A percentile compares a stretch with the other conserved stretches of the same genome.
Evolutionary conservation across 345 rosid species (phyloP).

Genomic region (Capsella bursapastoris): DNA sequence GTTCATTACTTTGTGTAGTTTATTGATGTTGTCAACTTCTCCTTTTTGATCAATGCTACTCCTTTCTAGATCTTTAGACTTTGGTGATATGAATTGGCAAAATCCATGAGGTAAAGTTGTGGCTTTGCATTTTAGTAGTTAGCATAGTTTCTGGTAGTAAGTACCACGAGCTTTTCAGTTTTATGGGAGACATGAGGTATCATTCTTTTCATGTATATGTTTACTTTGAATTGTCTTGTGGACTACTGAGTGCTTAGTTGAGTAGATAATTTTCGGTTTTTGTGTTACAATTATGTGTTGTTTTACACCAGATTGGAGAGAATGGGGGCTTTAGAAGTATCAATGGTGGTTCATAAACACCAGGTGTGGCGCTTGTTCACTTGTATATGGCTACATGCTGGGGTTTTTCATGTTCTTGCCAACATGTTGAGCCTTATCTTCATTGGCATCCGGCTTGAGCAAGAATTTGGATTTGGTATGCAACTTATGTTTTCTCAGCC

Average conservation of each 20-base stretch:
- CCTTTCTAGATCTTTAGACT: conserved; percentile 21
- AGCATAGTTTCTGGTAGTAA: not conserved
- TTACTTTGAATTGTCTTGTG: conserved; percentile 1
- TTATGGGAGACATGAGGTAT: not conserved
- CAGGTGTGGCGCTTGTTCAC: conserved; percentile 85
- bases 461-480: conserved; percentile 93
- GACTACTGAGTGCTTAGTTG: not conserved
- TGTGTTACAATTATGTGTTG: conserved; percentile 12
- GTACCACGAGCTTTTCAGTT: not conserved
- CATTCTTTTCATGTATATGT: not conserved
- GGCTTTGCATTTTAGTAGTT: conserved; percentile 9
- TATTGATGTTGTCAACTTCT: not conserved
- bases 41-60: too few relatives aligned
- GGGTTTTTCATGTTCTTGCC: conserved; percentile 87
- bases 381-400: conserved; percentile 98
- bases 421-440: conserved; percentile 92
- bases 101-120: not conserved
- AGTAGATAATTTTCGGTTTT: not conserved
- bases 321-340: conserved; percentile 76
- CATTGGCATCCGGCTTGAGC: conserved; percentile 94
- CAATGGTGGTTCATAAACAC: conserved; percentile 55
- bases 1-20: not conserved
- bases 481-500: not conserved
- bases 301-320: conserved; percentile 64
- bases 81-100: conserved; percentile 1